phyloP scores from a whole-genome alignment of 495 filamentous ascomycete species.

The Gamarada debralockiae region DNA sequence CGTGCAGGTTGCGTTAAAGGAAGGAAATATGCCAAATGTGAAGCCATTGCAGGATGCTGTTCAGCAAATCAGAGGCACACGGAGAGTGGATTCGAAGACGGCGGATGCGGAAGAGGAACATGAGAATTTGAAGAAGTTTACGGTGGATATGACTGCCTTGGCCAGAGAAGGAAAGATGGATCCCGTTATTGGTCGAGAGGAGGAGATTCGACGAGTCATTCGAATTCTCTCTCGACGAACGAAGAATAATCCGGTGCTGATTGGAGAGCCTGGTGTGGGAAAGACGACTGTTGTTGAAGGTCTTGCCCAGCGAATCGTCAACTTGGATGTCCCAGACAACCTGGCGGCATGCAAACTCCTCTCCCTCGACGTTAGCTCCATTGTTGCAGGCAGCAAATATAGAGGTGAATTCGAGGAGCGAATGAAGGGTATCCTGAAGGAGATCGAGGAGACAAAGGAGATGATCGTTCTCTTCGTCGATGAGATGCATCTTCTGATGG shows the following conservation, averaged over 20 bases:
- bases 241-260: slow-evolving; percentile 96
- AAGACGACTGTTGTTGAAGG: slow-evolving; percentile 99
- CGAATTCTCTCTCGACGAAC: slow-evolving; percentile 90
- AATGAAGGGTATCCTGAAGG: slow-evolving; percentile 98
- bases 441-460: slow-evolving; percentile 93
- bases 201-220: slow-evolving; percentile 92
- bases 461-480: slow-evolving; percentile 98
- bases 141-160: slow-evolving; percentile 93
- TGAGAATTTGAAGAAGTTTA: slow-evolving; percentile 95
- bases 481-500: slow-evolving; percentile 98
- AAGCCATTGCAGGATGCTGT: slow-evolving; percentile 87
- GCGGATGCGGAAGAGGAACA: slow-evolving; percentile 87
- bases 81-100: slow-evolving; percentile 88
- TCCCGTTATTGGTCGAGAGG: slow-evolving; percentile 94
- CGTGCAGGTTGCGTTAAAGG: slow-evolving; percentile 69
- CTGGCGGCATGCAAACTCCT: slow-evolving; percentile 91
- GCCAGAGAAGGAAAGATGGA: slow-evolving; percentile 97
- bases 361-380: slow-evolving; percentile 88
- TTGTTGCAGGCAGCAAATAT: slow-evolving; percentile 97
- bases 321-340: slow-evolving; percentile 92
- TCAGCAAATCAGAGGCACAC: slow-evolving; percentile 84
- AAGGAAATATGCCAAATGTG: slow-evolving; percentile 86
- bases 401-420: slow-evolving; percentile 97
- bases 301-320: slow-evolving; percentile 91
- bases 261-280: slow-evolving; percentile 94